Evolutionary conservation across 768 basidiomycete species (phyloP).

Genomic region (Collybia nuda): DNA sequence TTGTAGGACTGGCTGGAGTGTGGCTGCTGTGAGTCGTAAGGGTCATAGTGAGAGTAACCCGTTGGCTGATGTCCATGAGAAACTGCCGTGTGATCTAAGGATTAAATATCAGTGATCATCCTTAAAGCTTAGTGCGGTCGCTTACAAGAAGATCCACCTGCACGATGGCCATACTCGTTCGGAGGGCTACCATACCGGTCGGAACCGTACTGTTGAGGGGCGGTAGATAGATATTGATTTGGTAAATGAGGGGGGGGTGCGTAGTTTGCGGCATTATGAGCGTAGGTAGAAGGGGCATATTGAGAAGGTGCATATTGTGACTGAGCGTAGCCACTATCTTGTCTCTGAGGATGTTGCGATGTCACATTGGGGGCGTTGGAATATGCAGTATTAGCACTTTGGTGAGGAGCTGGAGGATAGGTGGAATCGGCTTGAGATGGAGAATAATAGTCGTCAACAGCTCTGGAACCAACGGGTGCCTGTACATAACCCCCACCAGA

Average conservation of each 20-base stretch:
- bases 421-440: conserved; percentile 28
- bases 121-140: conserved; percentile 5
- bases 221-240: conserved; percentile 33
- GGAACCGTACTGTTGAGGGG: conserved; percentile 30
- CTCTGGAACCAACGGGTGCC: conserved; percentile 61
- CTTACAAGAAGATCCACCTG: conserved; percentile 57
- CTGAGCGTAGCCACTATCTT: conserved; percentile 21
- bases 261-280: conserved; percentile 24
- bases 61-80: conserved; percentile 50
- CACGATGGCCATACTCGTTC: conserved; percentile 51
- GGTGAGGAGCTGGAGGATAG: conserved; percentile 48
- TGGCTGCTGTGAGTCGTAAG: conserved; percentile 37
- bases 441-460: conserved; percentile 76
- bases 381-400: conserved; percentile 23
- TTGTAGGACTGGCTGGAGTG: conserved; percentile 6
- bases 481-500: conserved; percentile 64
- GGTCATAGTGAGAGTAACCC: conserved; percentile 50
- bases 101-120: conserved; percentile 5
- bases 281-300: conserved; percentile 25
- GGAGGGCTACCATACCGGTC: conserved; percentile 30
- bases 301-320: conserved; percentile 22
- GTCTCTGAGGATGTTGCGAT: conserved; percentile 14
- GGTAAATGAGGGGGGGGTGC: conserved; percentile 27
- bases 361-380: conserved; percentile 10
- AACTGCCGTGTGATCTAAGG: conserved; percentile 54